phyloP scores from a whole-genome alignment of 2,329 filamentous ascomycete genomes.

The Claviceps arundinis region DNA sequence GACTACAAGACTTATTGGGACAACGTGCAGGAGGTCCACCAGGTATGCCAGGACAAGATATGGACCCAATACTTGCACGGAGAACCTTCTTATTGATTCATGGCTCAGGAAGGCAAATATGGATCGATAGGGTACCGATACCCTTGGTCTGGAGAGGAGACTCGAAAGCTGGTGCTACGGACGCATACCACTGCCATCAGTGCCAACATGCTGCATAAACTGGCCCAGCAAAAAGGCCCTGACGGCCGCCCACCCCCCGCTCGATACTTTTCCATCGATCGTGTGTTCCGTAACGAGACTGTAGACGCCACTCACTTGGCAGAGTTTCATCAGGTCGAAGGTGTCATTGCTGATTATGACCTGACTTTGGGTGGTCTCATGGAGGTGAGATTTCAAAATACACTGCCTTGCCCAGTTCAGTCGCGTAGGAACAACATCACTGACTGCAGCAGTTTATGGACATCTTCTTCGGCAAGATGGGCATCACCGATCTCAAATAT shows the following conservation, averaged over 20 bases:
- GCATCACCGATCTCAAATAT: conserved; percentile 72
- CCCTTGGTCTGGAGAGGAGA: conserved; percentile 81
- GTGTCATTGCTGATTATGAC: conserved; percentile 93
- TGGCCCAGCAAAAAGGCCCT: conserved; percentile 70
- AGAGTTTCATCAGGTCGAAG: conserved; percentile 98
- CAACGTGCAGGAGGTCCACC: conserved; percentile 74
- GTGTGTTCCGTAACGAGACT: conserved; percentile 95
- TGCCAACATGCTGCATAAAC: conserved; percentile 78
- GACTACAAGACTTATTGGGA: conserved; percentile 82
- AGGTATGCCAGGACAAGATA: conserved; percentile 22
- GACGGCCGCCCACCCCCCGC: conserved; percentile 52
- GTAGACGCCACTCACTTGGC: conserved; percentile 94
- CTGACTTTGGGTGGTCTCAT: conserved; percentile 86
- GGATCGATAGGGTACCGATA: conserved; percentile 95
- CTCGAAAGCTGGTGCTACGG: conserved; percentile 70
- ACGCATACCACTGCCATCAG: conserved; percentile 94
- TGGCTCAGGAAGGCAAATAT: conserved; percentile 58
- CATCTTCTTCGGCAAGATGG: conserved; percentile 94
- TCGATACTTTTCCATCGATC: conserved; percentile 97
- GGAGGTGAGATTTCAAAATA: conserved; percentile 24
- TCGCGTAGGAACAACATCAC: neutral
- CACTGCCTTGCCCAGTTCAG: neutral
- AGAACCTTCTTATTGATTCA: neutral
- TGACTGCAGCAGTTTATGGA: conserved; percentile 55
- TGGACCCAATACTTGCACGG: neutral